phyloP scores from a whole-genome alignment of 345 rosid genomes.

The Gossypium turneri region DNA sequence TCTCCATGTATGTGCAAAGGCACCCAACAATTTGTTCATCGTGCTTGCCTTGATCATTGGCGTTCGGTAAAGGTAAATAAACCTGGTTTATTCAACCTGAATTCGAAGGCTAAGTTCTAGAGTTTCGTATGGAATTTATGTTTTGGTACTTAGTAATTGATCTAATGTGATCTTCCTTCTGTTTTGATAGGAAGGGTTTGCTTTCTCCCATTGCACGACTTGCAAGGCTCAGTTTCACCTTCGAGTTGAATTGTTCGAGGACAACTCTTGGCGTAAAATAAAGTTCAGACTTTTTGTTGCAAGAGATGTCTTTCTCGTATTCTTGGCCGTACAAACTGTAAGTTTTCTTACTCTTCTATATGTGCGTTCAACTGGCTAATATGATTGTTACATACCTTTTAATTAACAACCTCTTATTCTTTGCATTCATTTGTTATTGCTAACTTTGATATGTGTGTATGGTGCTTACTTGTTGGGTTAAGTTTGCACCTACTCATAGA shows the following conservation, averaged over 20 bases:
- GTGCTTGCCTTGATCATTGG: slow-evolving; percentile 74
- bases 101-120: slow-evolving; percentile 29
- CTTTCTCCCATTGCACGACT: slow-evolving; percentile 88
- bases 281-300: slow-evolving; percentile 93
- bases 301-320: slow-evolving; percentile 82
- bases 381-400: not conserved
- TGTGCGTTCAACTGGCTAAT: not conserved
- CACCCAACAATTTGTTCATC: slow-evolving; percentile 76
- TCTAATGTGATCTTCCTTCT: not conserved
- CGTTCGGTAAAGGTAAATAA: slow-evolving; percentile 56
- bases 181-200: slow-evolving; percentile 76
- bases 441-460: not conserved
- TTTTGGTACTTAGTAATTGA: not conserved
- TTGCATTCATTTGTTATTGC: not conserved
- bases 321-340: slow-evolving; percentile 84
- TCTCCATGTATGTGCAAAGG: slow-evolving; percentile 99
- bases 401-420: not conserved
- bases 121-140: not conserved
- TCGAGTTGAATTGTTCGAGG: slow-evolving; percentile 60
- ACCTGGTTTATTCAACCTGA: not conserved
- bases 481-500: not conserved
- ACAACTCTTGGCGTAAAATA: slow-evolving; percentile 76
- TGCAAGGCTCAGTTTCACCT: slow-evolving; percentile 78
- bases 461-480: not conserved
- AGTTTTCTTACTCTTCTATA: slow-evolving; percentile 19